Evolutionary conservation across 73 alveolate species (phyloP).

Genomic region (Paramecium sexaurelia): DNA sequence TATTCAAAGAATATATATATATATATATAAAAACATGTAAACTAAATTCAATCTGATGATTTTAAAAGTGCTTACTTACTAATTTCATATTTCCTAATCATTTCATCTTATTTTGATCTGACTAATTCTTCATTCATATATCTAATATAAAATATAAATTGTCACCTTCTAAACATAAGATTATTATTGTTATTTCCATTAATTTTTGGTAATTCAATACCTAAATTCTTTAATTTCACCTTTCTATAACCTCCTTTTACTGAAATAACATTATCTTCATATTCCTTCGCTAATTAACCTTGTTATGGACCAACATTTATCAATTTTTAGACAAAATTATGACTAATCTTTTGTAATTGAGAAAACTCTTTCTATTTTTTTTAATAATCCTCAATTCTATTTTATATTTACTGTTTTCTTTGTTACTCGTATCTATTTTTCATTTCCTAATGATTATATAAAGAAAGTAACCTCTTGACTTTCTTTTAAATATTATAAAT

Average conservation of each 20-base stretch:
- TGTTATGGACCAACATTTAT: background rate
- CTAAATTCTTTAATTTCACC: background rate
- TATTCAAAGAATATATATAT: background rate
- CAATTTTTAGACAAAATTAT: background rate
- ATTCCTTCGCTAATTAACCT: background rate
- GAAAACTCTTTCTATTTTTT: constrained; percentile 11
- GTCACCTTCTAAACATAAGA: background rate
- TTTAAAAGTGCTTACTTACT: background rate
- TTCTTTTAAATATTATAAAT: background rate
- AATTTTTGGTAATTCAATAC: constrained; percentile 21
- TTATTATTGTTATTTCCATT: background rate
- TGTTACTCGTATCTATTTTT: background rate
- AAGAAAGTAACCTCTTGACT: background rate
- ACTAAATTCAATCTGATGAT: background rate
- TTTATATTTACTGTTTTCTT: background rate
- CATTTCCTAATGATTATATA: background rate
- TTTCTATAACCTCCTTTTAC: constrained; percentile 30
- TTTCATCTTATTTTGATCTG: background rate
- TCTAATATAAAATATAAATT: background rate
- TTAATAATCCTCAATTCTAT: constrained; percentile 2
- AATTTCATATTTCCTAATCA: background rate
- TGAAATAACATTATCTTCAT: background rate
- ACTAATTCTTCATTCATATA: constrained; percentile 4
- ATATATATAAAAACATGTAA: background rate
- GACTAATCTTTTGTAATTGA: background rate